A percentile compares a stretch with the other conserved stretches of the same genome.
Evolutionary conservation across 2,329 filamentous ascomycete genomes (phyloP).

Genomic region (Trichocomaceae sp.): DNA sequence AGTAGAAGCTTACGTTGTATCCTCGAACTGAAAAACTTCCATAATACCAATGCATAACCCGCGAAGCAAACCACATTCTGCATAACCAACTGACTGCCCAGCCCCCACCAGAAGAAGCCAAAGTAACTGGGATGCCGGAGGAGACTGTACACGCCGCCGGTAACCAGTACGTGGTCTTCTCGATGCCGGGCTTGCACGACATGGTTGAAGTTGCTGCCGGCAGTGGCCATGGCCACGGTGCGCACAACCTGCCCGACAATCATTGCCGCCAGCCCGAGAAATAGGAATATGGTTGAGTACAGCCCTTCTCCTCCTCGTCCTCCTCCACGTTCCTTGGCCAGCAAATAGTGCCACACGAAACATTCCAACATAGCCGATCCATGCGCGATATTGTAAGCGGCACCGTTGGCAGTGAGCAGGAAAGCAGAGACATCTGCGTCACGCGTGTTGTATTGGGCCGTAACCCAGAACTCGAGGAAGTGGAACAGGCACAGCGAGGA

Average conservation of each 20-base stretch:
- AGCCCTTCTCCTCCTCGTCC: slow-evolving; percentile 3
- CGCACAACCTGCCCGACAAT: slow-evolving; percentile 66
- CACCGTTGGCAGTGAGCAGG: slow-evolving; percentile 77
- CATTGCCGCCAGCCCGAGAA: slow-evolving; percentile 58
- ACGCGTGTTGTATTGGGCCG: slow-evolving; percentile 73
- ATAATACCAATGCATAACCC: slow-evolving; percentile 68
- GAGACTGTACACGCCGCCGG: slow-evolving; percentile 66
- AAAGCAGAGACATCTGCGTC: slow-evolving; percentile 69
- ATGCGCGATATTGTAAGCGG: slow-evolving; percentile 77
- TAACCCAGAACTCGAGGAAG: slow-evolving; percentile 93
- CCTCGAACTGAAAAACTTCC: slow-evolving; percentile 72
- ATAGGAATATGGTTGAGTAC: slow-evolving; percentile 28
- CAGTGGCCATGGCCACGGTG: slow-evolving; percentile 80
- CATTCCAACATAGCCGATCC: slow-evolving; percentile 67
- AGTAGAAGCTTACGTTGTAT: slow-evolving; percentile 53
- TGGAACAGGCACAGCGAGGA: slow-evolving; percentile 70
- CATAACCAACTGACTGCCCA: slow-evolving; percentile 87
- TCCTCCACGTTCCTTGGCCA: slow-evolving; percentile 14
- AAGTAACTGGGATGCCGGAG: slow-evolving; percentile 90
- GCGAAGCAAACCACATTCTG: slow-evolving; percentile 76
- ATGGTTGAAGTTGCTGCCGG: slow-evolving; percentile 88
- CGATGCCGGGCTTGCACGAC: slow-evolving; percentile 65
- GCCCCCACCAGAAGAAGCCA: slow-evolving; percentile 96
- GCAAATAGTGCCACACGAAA: slow-evolving; percentile 41
- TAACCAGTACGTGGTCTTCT: slow-evolving; percentile 73